Percentiles rank a stretch among this genome's conserved stretches.
These are phyloP conservation scores for Drosera spatulata DNA, from an alignment of 179 eudicot genomes.

Conservation along the genomic window DNA sequence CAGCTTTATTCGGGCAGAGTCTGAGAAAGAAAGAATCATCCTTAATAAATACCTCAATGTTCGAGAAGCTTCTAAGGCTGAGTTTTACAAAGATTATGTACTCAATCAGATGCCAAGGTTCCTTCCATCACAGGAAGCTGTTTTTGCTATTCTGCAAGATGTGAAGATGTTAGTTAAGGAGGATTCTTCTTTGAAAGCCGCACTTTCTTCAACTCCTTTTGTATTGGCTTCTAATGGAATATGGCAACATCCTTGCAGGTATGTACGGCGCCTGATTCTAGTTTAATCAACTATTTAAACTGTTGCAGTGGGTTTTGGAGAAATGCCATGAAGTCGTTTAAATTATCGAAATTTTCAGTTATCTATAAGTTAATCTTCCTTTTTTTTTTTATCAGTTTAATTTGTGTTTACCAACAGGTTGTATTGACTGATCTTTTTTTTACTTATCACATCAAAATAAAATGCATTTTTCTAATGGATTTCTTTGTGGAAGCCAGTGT, in stretches of 20 bases:
- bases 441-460: too few species aligned
- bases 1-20: constrained; percentile 74
- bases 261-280: constrained; percentile 4
- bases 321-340: too few species aligned
- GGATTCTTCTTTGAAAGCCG: constrained; percentile 55
- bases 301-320: too few species aligned
- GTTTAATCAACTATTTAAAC: not conserved
- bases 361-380: too few species aligned
- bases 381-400: too few species aligned
- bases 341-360: too few species aligned
- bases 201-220: constrained; percentile 62
- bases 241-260: constrained; percentile 96
- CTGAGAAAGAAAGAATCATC: constrained; percentile 79
- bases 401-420: too few species aligned
- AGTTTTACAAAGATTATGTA: constrained; percentile 77
- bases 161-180: constrained; percentile 61
- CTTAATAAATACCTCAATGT: constrained; percentile 49
- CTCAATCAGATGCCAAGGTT: constrained; percentile 79
- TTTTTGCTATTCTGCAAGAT: constrained; percentile 59
- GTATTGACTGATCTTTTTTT: too few species aligned
- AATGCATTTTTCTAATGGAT: too few species aligned
- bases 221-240: constrained; percentile 68
- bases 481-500: too few species aligned
- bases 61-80: constrained; percentile 53
- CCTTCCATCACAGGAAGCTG: constrained; percentile 45